Percentiles rank a stretch among this genome's conserved stretches.
These are phyloP conservation scores for Crassisporium funariophilum DNA, from an alignment of 768 basidiomycete species.

Conservation along the genomic window DNA sequence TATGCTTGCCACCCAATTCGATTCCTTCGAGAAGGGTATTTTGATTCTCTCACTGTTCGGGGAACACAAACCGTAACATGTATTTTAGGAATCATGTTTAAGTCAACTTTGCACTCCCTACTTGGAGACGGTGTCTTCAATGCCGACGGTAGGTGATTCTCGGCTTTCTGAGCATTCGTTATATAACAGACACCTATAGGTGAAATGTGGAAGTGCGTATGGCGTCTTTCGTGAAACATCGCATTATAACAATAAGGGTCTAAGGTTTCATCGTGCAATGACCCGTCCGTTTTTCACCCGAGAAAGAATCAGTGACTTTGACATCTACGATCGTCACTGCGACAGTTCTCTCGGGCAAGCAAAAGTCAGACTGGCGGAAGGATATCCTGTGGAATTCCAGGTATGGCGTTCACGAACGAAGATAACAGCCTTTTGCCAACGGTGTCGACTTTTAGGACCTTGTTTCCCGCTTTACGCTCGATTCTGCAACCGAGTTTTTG, in stretches of 20 bases:
- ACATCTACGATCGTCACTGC: constrained; percentile 59
- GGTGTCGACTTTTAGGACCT: constrained; percentile 35
- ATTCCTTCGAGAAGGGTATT: constrained; percentile 49
- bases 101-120: constrained; percentile 32
- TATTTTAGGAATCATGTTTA: constrained; percentile 24
- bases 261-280: constrained; percentile 63
- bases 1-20: constrained; percentile 52
- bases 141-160: constrained; percentile 47
- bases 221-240: not conserved
- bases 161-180: not conserved
- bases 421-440: not conserved
- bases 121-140: constrained; percentile 64
- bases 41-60: not conserved
- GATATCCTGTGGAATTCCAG: constrained; percentile 62
- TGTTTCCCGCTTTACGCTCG: constrained; percentile 57
- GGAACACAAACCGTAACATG: not conserved
- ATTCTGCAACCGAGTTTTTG: constrained; percentile 62
- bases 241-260: not conserved
- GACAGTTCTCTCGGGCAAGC: constrained; percentile 47
- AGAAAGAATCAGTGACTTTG: constrained; percentile 63
- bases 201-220: constrained; percentile 68
- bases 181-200: constrained; percentile 33
- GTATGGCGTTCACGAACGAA: constrained; percentile 26
- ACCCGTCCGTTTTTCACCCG: constrained; percentile 71
- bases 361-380: constrained; percentile 44